Base-by-base conservation (phyloP, 352 stramenopile species). In the Pythium angustatum region DNA sequence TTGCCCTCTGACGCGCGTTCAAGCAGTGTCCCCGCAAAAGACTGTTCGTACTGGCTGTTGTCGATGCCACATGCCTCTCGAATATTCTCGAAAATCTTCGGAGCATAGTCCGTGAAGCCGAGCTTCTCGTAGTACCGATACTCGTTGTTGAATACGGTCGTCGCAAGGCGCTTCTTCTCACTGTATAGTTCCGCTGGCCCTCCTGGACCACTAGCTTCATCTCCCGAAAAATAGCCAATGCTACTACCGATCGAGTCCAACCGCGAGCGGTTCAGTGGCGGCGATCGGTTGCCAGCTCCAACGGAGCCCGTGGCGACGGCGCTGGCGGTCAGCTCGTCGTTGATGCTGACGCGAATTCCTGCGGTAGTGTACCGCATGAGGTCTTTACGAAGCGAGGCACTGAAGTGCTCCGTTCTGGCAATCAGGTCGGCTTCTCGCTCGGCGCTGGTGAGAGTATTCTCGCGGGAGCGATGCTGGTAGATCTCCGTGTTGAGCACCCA, bases 91-190 rank as follows among this genome's bases (percentile, higher is more conserved):
- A 96, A 96, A 28, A 96, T 82, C 64, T 85, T 79, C 0, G 87
- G 87, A 12, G 87, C 87, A 56, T 94, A 96, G 68, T 96, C 87
- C 21, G 87, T 94, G 51, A 94, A 94, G 17, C 83, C 87, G 15
- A 96, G 68, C 64, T 95, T 93, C 66, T 93, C 87, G 56, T 94
- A 95, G 55, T 87, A 93, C 21, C 86, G 83, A 61, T 85, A 90
- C 58, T 93, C 83, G 34, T 77, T 74, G 62, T 94, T 93, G 65
- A 91, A 93, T 9, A 95, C 84, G 0, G 87, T 94, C 2, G 87
- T 90, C 1, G 87, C 85, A 2, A 93, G 63, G 22, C 86, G 73
- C 64, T 91, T 93, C 67, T 95, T 95, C 53, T 95, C 86, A 60
- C 78, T 79, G 63, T 95, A 95, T 22, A 93, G 41, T 0, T 76